phyloP scores from a whole-genome alignment of 2,329 filamentous ascomycete species.

The Colletotrichum filicis region DNA sequence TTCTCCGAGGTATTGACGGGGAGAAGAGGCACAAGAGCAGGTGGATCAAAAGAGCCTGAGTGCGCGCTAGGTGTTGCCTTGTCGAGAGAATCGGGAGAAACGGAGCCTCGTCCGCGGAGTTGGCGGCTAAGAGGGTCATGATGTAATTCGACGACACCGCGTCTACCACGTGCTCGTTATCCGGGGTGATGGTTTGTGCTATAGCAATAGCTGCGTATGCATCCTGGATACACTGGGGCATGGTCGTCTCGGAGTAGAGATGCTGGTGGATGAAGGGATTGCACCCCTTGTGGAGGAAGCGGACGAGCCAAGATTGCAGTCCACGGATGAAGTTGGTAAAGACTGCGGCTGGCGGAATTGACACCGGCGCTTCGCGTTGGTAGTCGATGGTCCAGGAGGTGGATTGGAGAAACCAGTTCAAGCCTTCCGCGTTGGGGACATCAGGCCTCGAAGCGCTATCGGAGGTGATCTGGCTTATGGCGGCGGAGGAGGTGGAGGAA shows the following conservation, averaged over 20 bases:
- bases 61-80: constrained; percentile 26
- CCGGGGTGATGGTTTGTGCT: constrained; percentile 10
- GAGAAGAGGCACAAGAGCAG: constrained; percentile 24
- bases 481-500: background rate
- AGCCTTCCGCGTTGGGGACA: background rate
- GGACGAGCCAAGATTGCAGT: constrained; percentile 35
- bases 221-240: constrained; percentile 35
- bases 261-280: constrained; percentile 39
- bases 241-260: constrained; percentile 36
- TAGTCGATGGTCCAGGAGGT: constrained; percentile 15
- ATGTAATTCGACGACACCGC: background rate
- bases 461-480: background rate
- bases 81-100: constrained; percentile 11
- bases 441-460: background rate
- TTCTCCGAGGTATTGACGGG: constrained; percentile 15
- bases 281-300: constrained; percentile 36
- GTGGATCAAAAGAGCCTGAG: constrained; percentile 31
- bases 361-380: background rate
- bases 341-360: constrained; percentile 1
- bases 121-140: constrained; percentile 3
- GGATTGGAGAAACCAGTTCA: constrained; percentile 15
- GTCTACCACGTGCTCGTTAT: constrained; percentile 22
- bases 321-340: constrained; percentile 28
- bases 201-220: constrained; percentile 31
- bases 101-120: background rate